These are phyloP conservation scores for Quercus lobata DNA, from an alignment of 331 rosid genomes.

Conservation along the genomic window DNA sequence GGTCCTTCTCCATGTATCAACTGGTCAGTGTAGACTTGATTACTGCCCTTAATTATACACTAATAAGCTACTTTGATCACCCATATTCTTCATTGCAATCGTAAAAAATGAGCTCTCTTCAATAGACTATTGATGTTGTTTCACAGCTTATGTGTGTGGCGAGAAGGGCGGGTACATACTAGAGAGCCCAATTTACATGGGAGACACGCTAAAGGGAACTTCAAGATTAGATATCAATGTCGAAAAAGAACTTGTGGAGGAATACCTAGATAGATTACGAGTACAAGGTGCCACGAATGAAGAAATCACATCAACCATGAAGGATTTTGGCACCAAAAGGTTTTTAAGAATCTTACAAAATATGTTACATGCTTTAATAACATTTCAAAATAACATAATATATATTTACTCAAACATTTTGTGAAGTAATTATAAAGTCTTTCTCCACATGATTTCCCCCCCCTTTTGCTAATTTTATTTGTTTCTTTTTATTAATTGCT, in stretches of 20 bases:
- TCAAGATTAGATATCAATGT: background rate
- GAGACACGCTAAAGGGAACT: background rate
- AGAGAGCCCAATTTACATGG: conserved; percentile 14
- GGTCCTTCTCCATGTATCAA: conserved; percentile 31
- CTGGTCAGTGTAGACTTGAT: background rate
- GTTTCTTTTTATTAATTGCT: background rate
- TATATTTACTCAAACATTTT: no score
- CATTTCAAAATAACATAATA: no score
- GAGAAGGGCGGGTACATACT: conserved; percentile 32
- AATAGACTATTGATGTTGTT: background rate
- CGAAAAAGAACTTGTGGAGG: conserved; percentile 14
- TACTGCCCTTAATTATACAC: background rate
- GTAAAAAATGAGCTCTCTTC: no score
- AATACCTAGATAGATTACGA: conserved; percentile 12
- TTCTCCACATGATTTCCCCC: background rate
- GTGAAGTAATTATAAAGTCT: no score
- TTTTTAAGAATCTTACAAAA: background rate
- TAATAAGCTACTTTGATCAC: no score
- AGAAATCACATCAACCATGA: conserved; percentile 20
- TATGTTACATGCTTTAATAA: no score
- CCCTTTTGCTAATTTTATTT: background rate
- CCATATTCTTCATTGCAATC: no score
- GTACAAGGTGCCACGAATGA: background rate
- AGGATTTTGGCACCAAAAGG: conserved; percentile 34
- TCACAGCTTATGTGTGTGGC: conserved; percentile 46